Evolutionary conservation across 2,329 filamentous ascomycete genomes (phyloP).

Genomic region (Xylariaceae sp.): DNA sequence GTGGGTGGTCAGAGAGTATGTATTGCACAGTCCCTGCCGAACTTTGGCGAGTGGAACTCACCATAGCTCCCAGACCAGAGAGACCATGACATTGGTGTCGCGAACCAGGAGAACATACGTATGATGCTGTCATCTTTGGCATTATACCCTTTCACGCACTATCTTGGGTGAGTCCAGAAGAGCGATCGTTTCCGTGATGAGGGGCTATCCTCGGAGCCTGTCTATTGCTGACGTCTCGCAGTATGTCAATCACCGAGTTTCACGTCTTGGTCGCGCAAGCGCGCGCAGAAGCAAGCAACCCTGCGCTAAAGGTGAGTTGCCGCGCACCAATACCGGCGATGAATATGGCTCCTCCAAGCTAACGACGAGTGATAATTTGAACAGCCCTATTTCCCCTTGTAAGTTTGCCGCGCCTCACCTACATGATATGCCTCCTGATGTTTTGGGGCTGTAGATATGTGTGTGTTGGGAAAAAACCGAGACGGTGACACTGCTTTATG

Average conservation of each 20-base stretch:
- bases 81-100: constrained; percentile 47
- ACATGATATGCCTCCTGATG: not conserved
- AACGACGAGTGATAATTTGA: constrained; percentile 10
- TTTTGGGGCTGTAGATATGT: constrained; percentile 45
- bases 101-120: constrained; percentile 52
- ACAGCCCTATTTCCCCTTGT: constrained; percentile 60
- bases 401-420: constrained; percentile 26
- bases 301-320: constrained; percentile 49
- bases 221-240: constrained; percentile 23
- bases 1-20: constrained; percentile 64
- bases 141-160: constrained; percentile 51
- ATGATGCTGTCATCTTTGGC: constrained; percentile 51
- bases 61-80: constrained; percentile 38
- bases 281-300: constrained; percentile 40
- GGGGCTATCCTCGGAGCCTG: not conserved
- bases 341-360: constrained; percentile 9
- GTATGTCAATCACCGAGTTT: constrained; percentile 55
- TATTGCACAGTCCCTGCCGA: not conserved
- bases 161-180: constrained; percentile 40
- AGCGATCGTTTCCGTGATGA: not conserved
- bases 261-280: constrained; percentile 50
- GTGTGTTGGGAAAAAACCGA: constrained; percentile 57
- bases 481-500: constrained; percentile 17
- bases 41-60: not conserved
- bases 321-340: constrained; percentile 1